Evolutionary conservation across 208 protist genomes (phyloP).

Genomic region (Trypanosoma melophagium): DNA sequence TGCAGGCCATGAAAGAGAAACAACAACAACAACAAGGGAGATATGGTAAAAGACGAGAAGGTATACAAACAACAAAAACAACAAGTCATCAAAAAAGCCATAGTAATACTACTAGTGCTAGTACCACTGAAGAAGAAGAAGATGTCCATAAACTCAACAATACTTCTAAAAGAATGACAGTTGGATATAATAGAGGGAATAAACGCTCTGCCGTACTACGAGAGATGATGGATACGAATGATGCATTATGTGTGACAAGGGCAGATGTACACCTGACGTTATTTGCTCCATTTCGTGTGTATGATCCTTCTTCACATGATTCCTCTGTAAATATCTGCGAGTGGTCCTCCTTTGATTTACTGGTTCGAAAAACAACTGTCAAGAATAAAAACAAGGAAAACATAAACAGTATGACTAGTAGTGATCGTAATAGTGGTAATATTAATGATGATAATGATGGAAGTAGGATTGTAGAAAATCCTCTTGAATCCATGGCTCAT

Average conservation of each 20-base stretch:
- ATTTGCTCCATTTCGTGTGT: conserved; percentile 70
- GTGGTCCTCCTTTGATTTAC: conserved; percentile 71
- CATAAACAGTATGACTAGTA: too few species aligned
- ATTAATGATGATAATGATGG: not conserved
- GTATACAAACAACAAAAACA: not conserved
- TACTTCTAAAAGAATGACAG: conserved; percentile 1
- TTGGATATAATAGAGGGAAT: conserved; percentile 15
- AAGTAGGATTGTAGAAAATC: not conserved
- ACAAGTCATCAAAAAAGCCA: not conserved
- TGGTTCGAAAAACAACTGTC: conserved; percentile 53
- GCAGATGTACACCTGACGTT: conserved; percentile 50
- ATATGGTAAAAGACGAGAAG: not conserved
- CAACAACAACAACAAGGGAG: not conserved
- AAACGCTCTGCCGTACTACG: not conserved
- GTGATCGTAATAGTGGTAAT: not conserved
- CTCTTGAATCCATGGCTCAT: conserved; percentile 30
- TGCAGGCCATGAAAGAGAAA: conserved; percentile 7
- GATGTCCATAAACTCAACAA: too few species aligned
- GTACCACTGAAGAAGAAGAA: too few species aligned
- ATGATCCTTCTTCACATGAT: conserved; percentile 64
- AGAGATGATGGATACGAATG: not conserved
- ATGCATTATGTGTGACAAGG: conserved; percentile 19
- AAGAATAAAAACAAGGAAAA: too few species aligned
- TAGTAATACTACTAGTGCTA: too few species aligned
- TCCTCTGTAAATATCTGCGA: conserved; percentile 61